Evolutionary conservation across 371 early-diverging fungal species (phyloP), one percentile per base, ranked within the genome.

Genomic region (Lichtheimia hyalospora): DNA sequence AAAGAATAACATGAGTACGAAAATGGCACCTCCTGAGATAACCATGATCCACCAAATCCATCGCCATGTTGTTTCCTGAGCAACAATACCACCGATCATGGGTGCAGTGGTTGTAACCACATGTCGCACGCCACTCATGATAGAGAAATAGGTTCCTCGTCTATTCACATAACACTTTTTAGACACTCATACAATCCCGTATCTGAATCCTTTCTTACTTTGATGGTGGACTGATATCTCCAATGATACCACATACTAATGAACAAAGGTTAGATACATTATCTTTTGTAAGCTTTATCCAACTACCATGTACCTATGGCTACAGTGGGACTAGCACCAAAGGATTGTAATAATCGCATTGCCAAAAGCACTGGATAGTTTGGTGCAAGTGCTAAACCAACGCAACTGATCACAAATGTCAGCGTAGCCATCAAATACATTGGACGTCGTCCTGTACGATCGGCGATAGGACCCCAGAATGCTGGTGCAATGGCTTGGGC

Each of bases 181-280:
- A 34, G 34, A 34, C 8, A 34, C 34, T 10, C 6, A 34, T 8
- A 10, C 15, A 13, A 3, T 12, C 54, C 21, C 25, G 12, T 15
- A 5, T 41, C 7, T n/a, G 23, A 10, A 16, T 15, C 20, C 15
- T 44, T 56, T 27, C 49, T 56, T 84, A 74, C 49, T 23, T 25
- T 52, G 83, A 79, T 41, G 75, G 72, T 28, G 75, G 71, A 27
- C 77, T 81, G 44, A 85, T 71, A 52, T 86, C 85, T 3, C 82
- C 73, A 5, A 86, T 71, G 7, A 84, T 77, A 0, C 87, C 87
- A 3, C 81, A 81, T 2, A 86, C 87, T 10, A 53, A 39, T 14
- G 75, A 12, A 15, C 6, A 25, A 15, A 12, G 69, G 5, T 74
- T 53, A 20, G 81, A 62, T 67, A 72, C 64, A 52, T 82, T 2